Percentiles rank a stretch among this genome's conserved stretches.
Evolutionary conservation across 768 basidiomycete species (phyloP).

Genomic region (Amanita exitialis): DNA sequence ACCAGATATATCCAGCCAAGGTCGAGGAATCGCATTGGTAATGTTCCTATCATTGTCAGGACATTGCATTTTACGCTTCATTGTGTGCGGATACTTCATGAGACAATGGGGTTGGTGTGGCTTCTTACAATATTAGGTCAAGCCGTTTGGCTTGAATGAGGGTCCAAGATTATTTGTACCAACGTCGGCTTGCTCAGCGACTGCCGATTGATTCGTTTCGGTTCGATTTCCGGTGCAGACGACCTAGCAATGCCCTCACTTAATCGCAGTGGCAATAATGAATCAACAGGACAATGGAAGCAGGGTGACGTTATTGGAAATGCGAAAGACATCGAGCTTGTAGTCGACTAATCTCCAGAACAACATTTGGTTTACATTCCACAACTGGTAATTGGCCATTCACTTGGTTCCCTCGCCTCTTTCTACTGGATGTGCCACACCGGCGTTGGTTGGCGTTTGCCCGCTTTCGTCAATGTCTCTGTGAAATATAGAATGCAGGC

Average conservation of each 20-base stretch:
- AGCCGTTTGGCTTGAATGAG: neutral
- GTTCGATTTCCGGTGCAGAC: conserved; percentile 73
- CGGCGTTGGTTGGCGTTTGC: conserved; percentile 43
- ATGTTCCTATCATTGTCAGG: conserved; percentile 13
- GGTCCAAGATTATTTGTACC: conserved; percentile 67
- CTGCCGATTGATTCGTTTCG: conserved; percentile 75
- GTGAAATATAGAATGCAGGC: conserved; percentile 76
- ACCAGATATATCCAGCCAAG: conserved; percentile 38
- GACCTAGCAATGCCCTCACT: neutral
- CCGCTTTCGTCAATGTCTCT: conserved; percentile 63
- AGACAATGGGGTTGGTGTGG: conserved; percentile 58
- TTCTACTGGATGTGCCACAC: conserved; percentile 63
- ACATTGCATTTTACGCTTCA: neutral
- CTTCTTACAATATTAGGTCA: conserved; percentile 11
- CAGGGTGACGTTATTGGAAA: conserved; percentile 52
- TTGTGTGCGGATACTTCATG: conserved; percentile 58
- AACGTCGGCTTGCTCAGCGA: conserved; percentile 54
- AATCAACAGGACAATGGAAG: conserved; percentile 59
- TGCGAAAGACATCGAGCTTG: conserved; percentile 52
- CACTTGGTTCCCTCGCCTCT: conserved; percentile 60
- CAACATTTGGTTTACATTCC: conserved; percentile 57
- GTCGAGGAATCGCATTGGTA: conserved; percentile 60
- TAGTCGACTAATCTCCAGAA: conserved; percentile 51
- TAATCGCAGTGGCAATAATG: conserved; percentile 59
- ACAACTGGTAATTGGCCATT: conserved; percentile 69